Percentiles rank a stretch among this genome's conserved stretches.
phyloP scores from a whole-genome alignment of 2,329 filamentous ascomycete species.

The Epichloe bromicola region DNA sequence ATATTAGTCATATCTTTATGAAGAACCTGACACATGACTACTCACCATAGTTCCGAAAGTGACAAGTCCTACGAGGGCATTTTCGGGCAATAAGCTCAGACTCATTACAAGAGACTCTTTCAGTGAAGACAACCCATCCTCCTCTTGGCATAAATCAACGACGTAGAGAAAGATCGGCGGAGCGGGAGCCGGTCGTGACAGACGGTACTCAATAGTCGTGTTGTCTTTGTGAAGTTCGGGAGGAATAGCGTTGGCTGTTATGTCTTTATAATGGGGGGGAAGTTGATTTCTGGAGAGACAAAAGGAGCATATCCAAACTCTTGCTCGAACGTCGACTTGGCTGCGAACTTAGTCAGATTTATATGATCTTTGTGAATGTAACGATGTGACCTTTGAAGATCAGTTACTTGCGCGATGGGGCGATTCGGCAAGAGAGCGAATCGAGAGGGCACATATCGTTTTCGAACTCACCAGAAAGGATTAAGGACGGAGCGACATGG shows the following conservation, averaged over 20 bases:
- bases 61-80: slow-evolving; percentile 70
- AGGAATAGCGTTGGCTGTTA: slow-evolving; percentile 68
- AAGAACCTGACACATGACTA: background rate
- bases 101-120: slow-evolving; percentile 84
- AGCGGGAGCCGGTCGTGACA: slow-evolving; percentile 70
- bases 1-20: background rate
- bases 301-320: slow-evolving; percentile 83
- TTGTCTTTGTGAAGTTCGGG: slow-evolving; percentile 71
- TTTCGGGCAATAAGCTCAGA: slow-evolving; percentile 66
- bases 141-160: slow-evolving; percentile 79
- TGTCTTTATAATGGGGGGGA: slow-evolving; percentile 80
- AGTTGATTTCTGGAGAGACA: slow-evolving; percentile 74
- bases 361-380: background rate
- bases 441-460: background rate
- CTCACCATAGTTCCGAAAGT: slow-evolving; percentile 86
- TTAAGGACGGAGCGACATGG: slow-evolving; percentile 94
- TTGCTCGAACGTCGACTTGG: slow-evolving; percentile 71
- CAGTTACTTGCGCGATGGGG: background rate
- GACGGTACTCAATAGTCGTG: slow-evolving; percentile 81
- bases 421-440: background rate
- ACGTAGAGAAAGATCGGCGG: slow-evolving; percentile 80
- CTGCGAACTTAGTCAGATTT: slow-evolving; percentile 28
- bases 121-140: slow-evolving; percentile 68
- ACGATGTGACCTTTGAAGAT: background rate
- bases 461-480: slow-evolving; percentile 68